Evolutionary conservation across 805 yeast genomes (phyloP).

Genomic region (Yamadazyma philogaea): DNA sequence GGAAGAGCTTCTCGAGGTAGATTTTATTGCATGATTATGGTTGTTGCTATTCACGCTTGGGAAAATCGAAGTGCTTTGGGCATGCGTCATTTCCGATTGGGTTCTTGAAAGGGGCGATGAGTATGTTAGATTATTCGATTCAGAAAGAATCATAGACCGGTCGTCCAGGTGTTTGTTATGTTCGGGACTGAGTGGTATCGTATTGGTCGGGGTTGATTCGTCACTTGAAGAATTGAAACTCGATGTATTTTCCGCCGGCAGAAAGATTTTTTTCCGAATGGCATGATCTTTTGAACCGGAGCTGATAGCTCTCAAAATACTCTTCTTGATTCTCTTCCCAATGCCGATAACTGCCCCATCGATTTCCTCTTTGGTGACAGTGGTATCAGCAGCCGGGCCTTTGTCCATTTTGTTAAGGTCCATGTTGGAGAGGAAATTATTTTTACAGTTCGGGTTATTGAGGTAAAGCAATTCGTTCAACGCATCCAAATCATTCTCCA

Average conservation of each 20-base stretch:
- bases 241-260: slow-evolving; percentile 23
- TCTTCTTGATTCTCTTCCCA: slow-evolving; percentile 58
- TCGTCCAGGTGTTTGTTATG: slow-evolving; percentile 8
- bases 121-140: slow-evolving; percentile 15
- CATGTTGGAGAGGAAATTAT: slow-evolving; percentile 4
- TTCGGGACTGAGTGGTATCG: slow-evolving; percentile 1
- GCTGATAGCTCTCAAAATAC: slow-evolving; percentile 43
- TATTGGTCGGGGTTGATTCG: slow-evolving; percentile 19
- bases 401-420: slow-evolving; percentile 1
- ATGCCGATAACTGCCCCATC: slow-evolving; percentile 81
- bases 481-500: slow-evolving; percentile 33
- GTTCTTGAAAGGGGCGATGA: slow-evolving; percentile 10
- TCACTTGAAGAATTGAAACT: slow-evolving; percentile 27
- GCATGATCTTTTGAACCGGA: slow-evolving; percentile 27
- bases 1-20: slow-evolving; percentile 16
- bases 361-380: slow-evolving; percentile 62
- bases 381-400: slow-evolving; percentile 33
- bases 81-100: slow-evolving; percentile 3
- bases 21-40: slow-evolving; percentile 5
- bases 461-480: slow-evolving; percentile 36
- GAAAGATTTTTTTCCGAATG: slow-evolving; percentile 19
- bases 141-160: slow-evolving; percentile 33
- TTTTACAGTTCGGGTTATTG: slow-evolving; percentile 18
- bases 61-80: not conserved
- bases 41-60: not conserved